Evolutionary conservation across 768 basidiomycete genomes (phyloP).

Genomic region (Dendrothele bispora): DNA sequence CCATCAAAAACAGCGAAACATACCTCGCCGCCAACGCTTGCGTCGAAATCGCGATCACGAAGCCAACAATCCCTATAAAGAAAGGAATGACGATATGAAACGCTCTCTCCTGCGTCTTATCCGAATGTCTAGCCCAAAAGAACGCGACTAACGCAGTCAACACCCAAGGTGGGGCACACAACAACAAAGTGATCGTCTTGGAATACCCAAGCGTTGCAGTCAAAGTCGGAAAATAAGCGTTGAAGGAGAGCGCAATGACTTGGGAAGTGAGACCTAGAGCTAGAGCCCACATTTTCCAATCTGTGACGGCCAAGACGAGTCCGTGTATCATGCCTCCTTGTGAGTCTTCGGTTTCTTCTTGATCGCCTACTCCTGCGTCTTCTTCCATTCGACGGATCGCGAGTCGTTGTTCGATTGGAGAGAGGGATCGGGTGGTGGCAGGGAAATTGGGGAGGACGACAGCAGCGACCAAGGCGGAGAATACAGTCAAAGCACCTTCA

Average conservation of each 20-base stretch:
- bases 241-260: constrained; percentile 69
- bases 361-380: constrained; percentile 56
- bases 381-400: constrained; percentile 59
- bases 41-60: constrained; percentile 68
- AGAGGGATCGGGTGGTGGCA: constrained; percentile 30
- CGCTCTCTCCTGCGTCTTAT: constrained; percentile 72
- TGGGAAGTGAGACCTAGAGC: constrained; percentile 59
- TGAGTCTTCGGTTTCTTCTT: constrained; percentile 40
- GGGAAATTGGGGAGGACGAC: constrained; percentile 52
- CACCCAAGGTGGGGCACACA: constrained; percentile 80
- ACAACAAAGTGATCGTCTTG: constrained; percentile 64
- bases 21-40: constrained; percentile 71
- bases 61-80: constrained; percentile 67
- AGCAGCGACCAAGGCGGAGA: constrained; percentile 42
- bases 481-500: constrained; percentile 44
- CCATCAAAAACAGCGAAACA: constrained; percentile 75
- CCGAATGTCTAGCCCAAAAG: constrained; percentile 64
- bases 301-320: constrained; percentile 61
- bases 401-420: constrained; percentile 36
- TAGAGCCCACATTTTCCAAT: constrained; percentile 87
- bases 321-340: constrained; percentile 43
- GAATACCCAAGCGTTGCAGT: constrained; percentile 69
- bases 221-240: constrained; percentile 79
- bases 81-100: constrained; percentile 63
- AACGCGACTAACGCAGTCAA: constrained; percentile 65